phyloP scores from a whole-genome alignment of 768 basidiomycete genomes.

The Mycena rosella region DNA sequence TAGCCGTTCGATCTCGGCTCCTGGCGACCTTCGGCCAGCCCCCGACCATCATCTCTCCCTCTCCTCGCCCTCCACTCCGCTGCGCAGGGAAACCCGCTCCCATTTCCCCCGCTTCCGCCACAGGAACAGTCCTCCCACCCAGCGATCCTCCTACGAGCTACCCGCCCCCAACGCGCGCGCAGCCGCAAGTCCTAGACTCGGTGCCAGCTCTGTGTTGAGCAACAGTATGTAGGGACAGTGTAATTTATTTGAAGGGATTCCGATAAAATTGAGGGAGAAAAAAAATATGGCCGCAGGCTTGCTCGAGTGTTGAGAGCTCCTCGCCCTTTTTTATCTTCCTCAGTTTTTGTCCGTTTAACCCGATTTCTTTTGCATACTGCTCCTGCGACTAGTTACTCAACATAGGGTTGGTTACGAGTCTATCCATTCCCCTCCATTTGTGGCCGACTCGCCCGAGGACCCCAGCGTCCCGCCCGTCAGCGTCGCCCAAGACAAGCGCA shows the following conservation, averaged over 20 bases:
- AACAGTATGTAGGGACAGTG: no score
- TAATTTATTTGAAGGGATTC: no score
- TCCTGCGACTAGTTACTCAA: no score
- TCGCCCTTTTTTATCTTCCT: no score
- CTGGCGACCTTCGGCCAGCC: slow-evolving; percentile 51
- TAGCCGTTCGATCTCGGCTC: slow-evolving; percentile 55
- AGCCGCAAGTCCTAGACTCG: slow-evolving; percentile 66
- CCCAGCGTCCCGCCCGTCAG: slow-evolving; percentile 52
- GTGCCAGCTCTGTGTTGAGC: no score
- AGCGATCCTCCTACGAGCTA: slow-evolving; percentile 48
- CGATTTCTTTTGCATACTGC: no score
- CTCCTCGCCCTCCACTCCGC: slow-evolving; percentile 71
- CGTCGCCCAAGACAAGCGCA: slow-evolving; percentile 89
- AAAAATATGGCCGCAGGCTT: no score
- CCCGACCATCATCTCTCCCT: slow-evolving; percentile 55
- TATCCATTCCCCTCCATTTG: slow-evolving; percentile 56
- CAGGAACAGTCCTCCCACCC: slow-evolving; percentile 38
- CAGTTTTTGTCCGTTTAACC: no score
- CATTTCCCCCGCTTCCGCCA: slow-evolving; percentile 39
- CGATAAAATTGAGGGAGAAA: no score
- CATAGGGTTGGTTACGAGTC: no score
- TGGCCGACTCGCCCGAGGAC: slow-evolving; percentile 48
- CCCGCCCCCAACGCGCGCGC: slow-evolving; percentile 64
- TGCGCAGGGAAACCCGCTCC: slow-evolving; percentile 43
- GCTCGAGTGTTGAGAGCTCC: no score